Percentiles rank a stretch among this genome's conserved stretches.
Conservation (phyloP, 2,329 filamentous ascomycete species). For the Fusarium papillatum region DNA sequence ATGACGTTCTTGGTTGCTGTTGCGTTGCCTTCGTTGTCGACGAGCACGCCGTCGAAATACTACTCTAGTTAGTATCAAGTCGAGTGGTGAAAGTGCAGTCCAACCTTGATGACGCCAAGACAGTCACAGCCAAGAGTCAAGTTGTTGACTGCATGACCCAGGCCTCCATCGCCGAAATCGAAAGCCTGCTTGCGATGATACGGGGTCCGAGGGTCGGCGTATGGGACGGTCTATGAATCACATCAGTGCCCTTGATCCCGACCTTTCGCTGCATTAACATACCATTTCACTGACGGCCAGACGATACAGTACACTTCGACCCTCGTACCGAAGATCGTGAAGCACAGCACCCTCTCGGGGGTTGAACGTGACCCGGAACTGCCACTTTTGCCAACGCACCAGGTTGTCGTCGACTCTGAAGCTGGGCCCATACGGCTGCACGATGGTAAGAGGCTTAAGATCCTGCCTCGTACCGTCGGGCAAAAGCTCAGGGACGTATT, state of each 20-base stretch:
- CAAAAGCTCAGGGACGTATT: slow-evolving; percentile 58
- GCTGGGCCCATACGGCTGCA: slow-evolving; percentile 53
- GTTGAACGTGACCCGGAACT: slow-evolving; percentile 78
- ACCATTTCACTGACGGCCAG: slow-evolving; percentile 78
- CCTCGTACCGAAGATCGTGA: slow-evolving; percentile 77
- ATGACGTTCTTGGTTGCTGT: slow-evolving; percentile 68
- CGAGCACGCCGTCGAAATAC: slow-evolving; percentile 54
- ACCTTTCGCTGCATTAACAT: neutral
- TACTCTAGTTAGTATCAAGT: slow-evolving; percentile 1
- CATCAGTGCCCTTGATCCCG: neutral
- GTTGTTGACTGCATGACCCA: slow-evolving; percentile 76
- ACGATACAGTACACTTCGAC: slow-evolving; percentile 75
- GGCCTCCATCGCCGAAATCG: slow-evolving; percentile 77
- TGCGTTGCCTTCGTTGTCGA: slow-evolving; percentile 43
- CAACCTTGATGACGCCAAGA: slow-evolving; percentile 67
- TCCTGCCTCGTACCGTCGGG: slow-evolving; percentile 59
- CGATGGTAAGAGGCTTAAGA: slow-evolving; percentile 69
- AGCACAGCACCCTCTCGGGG: slow-evolving; percentile 77
- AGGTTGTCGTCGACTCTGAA: slow-evolving; percentile 58
- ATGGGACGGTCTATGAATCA: slow-evolving; percentile 63
- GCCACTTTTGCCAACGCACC: slow-evolving; percentile 75
- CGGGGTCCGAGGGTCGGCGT: slow-evolving; percentile 73
- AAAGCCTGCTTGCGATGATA: slow-evolving; percentile 78
- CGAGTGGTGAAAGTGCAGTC: too few species aligned
- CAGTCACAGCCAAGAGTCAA: slow-evolving; percentile 77